Percentiles rank a stretch among this genome's conserved stretches.
These are phyloP conservation scores for Scutellaria minor DNA, from an alignment of 257 asterid genomes.

Conservation along the genomic window DNA sequence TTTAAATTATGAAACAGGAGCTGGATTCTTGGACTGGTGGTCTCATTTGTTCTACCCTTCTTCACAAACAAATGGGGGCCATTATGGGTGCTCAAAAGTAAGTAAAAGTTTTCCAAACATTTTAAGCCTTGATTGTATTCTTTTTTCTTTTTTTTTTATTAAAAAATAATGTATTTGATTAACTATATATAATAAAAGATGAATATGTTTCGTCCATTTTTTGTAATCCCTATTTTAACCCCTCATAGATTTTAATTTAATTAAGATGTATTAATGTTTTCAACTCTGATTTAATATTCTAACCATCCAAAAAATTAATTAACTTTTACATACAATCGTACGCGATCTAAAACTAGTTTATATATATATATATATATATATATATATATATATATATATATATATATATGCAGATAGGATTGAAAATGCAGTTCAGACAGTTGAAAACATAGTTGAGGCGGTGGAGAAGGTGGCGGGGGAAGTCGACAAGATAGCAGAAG, in stretches of 20 bases:
- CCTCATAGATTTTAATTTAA: too few species aligned
- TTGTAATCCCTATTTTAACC: background rate
- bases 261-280: too few species aligned
- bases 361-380: background rate
- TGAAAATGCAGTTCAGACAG: slow-evolving; percentile 45
- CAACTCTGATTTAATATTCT: too few species aligned
- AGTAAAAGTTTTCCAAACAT: slow-evolving; percentile 6
- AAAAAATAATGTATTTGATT: too few species aligned
- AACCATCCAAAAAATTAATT: too few species aligned
- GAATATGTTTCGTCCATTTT: background rate
- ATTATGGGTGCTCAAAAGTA: slow-evolving; percentile 61
- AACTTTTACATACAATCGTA: too few species aligned
- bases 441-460: slow-evolving; percentile 59
- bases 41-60: slow-evolving; percentile 62
- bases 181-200: too few species aligned
- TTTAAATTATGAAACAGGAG: slow-evolving; percentile 48
- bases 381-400: too few species aligned
- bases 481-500: slow-evolving; percentile 62
- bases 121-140: too few species aligned
- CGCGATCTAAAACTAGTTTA: too few species aligned
- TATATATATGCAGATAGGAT: slow-evolving; percentile 44
- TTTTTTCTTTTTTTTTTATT: too few species aligned
- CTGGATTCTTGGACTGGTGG: slow-evolving; percentile 68
- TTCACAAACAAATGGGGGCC: slow-evolving; percentile 75
- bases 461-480: slow-evolving; percentile 66